These are phyloP conservation scores for Bretschneidera sinensis DNA, from an alignment of 345 rosid genomes.

Conservation along the genomic window DNA sequence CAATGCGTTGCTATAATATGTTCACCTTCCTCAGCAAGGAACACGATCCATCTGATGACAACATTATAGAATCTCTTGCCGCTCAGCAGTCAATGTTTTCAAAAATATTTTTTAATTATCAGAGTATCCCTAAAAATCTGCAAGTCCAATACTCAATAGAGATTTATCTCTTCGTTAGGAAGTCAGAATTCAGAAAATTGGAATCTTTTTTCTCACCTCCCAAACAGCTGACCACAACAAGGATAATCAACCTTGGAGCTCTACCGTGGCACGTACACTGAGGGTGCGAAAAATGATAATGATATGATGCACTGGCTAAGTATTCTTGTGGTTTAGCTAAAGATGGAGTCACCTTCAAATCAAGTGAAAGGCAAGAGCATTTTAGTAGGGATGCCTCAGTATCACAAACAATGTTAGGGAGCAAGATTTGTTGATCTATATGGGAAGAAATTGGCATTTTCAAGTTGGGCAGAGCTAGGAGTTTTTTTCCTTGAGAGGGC, in stretches of 20 bases:
- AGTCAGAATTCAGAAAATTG: constrained; percentile 14
- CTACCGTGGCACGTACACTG: too few relatives aligned
- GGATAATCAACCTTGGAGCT: constrained; percentile 1
- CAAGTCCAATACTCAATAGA: constrained; percentile 15
- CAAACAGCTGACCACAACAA: neutral
- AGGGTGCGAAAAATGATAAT: too few relatives aligned
- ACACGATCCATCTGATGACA: neutral
- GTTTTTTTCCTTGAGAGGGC: too few relatives aligned
- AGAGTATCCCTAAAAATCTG: constrained; percentile 64
- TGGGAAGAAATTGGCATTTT: too few relatives aligned
- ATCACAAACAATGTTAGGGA: too few relatives aligned
- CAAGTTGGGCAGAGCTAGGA: too few relatives aligned
- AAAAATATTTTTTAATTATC: constrained; percentile 3
- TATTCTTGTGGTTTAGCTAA: too few relatives aligned
- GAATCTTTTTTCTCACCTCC: constrained; percentile 11
- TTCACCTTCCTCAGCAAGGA: constrained; percentile 10
- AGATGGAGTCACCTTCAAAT: too few relatives aligned
- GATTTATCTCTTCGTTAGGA: constrained; percentile 10
- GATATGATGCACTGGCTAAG: too few relatives aligned
- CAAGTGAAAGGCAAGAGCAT: too few relatives aligned
- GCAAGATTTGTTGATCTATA: too few relatives aligned
- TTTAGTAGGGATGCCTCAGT: too few relatives aligned
- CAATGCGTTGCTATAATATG: neutral
- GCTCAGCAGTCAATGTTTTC: constrained; percentile 7
- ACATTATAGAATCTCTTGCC: neutral